phyloP scores from a whole-genome alignment of 2,329 filamentous ascomycete species.

The Ophiostoma ips region DNA sequence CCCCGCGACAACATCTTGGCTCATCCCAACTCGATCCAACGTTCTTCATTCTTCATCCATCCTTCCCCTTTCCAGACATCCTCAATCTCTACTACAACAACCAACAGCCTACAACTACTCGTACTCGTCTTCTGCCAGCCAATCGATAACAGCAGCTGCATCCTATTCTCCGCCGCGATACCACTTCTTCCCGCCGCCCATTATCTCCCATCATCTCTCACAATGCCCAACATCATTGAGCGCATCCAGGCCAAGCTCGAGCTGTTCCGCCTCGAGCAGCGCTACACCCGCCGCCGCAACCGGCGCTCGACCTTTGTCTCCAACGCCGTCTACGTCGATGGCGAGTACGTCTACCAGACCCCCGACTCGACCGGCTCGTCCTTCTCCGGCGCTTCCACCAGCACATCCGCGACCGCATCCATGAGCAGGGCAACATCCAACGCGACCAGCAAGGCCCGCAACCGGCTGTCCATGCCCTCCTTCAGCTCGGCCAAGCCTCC shows the following conservation, averaged over 20 bases:
- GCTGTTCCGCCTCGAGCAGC: slow-evolving; percentile 87
- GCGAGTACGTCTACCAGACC: slow-evolving; percentile 78
- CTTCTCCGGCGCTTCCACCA: slow-evolving; percentile 24
- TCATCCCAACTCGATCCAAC: too few relatives aligned
- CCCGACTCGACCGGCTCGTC: slow-evolving; percentile 45
- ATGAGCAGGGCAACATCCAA: slow-evolving; percentile 16
- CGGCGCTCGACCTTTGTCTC: slow-evolving; percentile 82
- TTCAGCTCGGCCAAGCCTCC: slow-evolving; percentile 32
- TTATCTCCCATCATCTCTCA: background rate
- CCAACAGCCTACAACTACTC: too few relatives aligned
- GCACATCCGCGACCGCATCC: slow-evolving; percentile 18
- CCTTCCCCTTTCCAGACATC: too few relatives aligned
- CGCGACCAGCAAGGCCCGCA: slow-evolving; percentile 24
- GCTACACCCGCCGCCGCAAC: slow-evolving; percentile 76
- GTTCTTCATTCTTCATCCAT: too few relatives aligned
- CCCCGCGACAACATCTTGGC: too few relatives aligned
- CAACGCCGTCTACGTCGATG: slow-evolving; percentile 84
- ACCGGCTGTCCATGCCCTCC: slow-evolving; percentile 42
- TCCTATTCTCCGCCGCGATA: background rate
- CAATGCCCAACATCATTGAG: slow-evolving; percentile 31
- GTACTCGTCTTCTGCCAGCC: too few relatives aligned
- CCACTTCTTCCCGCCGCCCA: background rate
- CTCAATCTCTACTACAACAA: too few relatives aligned
- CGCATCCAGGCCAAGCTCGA: slow-evolving; percentile 60
- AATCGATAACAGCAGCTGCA: background rate